Evolutionary conservation across 2,329 filamentous ascomycete species (phyloP), one percentile per base, ranked within the genome.

Genomic region (Colletotrichum coccodes): DNA sequence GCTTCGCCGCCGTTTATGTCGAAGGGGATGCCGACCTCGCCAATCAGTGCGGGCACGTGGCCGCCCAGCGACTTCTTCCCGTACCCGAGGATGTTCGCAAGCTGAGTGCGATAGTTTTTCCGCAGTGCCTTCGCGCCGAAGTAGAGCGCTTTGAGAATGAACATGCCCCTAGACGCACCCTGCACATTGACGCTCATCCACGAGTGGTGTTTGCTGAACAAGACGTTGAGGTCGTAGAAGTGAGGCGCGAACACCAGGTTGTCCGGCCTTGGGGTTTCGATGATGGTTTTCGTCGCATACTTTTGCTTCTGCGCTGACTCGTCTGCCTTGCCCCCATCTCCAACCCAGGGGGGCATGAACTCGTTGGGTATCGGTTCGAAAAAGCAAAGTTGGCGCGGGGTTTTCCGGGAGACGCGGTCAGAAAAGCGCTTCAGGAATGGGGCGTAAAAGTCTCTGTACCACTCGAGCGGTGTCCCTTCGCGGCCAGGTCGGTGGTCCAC

Each of bases 201-300:
- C 0, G 73, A 73, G 58, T 80, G 79, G 21, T 72, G 70, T 56
- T 80, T 80, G 70, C 75, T 78, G 65, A 80, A 83, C 1, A 83
- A 66, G 0, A 81, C 81, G 40, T 82, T 81, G 21, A 83, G 76
- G 46, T 83, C 81, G 65, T 83, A 83, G 66, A 82, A 83, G 66
- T 83, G 81, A 6, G 81, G 81, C 0, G 81, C 79, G 54, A 81
- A 83, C 14, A 82, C 79, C n/a, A 83, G 70, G 68, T 78, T 79
- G 12, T 44, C 53, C 1, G 76, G 80, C 12, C 75, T 76, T 12
- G 70, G 68, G 8, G 73, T 70, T 3, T 73, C 68, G 6, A 80
- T 75, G 38, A 75, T 70, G 0, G 74, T 78, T 36, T 72, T 74
- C 42, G 71, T 75, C 30, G 75, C 75, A 58, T 79, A 78, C 2